Base-by-base conservation (phyloP, 1,284 basidiomycete species). In the Sphagnurus paluster region DNA sequence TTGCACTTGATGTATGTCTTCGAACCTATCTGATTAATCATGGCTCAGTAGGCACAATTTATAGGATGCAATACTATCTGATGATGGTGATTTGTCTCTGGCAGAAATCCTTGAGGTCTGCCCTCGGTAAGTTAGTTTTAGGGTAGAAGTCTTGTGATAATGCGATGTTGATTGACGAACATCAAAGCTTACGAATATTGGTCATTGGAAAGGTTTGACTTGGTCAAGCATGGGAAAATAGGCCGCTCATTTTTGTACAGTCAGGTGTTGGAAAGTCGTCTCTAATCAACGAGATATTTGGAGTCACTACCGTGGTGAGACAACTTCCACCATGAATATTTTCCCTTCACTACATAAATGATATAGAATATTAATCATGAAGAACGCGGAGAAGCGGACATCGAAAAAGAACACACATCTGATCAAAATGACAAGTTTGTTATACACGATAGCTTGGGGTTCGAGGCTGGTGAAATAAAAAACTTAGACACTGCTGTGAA, bases 161-260 rank as follows among this genome's bases (percentile, higher is more conserved):
- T n/a, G n/a, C n/a, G n/a, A n/a, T n/a, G n/a, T n/a, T n/a, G n/a
- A n/a, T n/a, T n/a, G n/a, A n/a, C n/a, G n/a, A n/a, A n/a, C n/a
- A n/a, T n/a, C n/a, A n/a, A n/a, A 49, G 48, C 7, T 49, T 49
- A 33, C 43, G 48, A n/a, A 46, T 45, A 5, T 21, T 50, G 10
- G 39, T 50, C n/a, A 46, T 50, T 16, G 44, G 48, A 37, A 50
- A 50, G 28, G 48, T 50, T 6, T 9, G 40, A 19, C 8, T 17
- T 8, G n/a, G 13, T 30, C 14, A 13, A 32, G n/a, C n/a, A n/a
- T n/a, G n/a, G n/a, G n/a, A n/a, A n/a, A n/a, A n/a, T n/a, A n/a
- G n/a, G n/a, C n/a, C n/a, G n/a, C n/a, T n/a, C n/a, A n/a, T n/a
- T n/a, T n/a, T n/a, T n/a, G n/a, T 14, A n/a, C n/a, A 49, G 48